phyloP scores from a whole-genome alignment of 768 basidiomycete genomes.

The Phallus indusiatus region DNA sequence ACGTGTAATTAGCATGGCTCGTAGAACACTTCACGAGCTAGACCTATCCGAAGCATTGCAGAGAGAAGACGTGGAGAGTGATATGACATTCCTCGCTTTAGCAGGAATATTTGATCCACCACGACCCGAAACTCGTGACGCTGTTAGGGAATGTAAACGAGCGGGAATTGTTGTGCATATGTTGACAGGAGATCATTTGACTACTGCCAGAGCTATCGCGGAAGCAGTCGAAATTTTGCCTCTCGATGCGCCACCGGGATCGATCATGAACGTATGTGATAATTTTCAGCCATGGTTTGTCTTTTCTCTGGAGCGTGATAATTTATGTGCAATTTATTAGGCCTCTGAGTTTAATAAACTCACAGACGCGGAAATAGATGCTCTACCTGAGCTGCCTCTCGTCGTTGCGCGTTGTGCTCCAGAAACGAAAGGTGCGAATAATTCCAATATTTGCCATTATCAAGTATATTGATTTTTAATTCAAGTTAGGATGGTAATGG shows the following conservation, averaged over 20 bases:
- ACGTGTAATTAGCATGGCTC: conserved; percentile 39
- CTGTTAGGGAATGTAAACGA: conserved; percentile 39
- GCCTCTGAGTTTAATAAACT: conserved; percentile 40
- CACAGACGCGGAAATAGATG: conserved; percentile 43
- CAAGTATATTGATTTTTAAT: too few relatives aligned
- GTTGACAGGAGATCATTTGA: conserved; percentile 46
- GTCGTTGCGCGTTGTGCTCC: conserved; percentile 54
- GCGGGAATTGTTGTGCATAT: conserved; percentile 43
- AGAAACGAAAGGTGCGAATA: conserved; percentile 43
- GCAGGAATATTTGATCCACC: conserved; percentile 52
- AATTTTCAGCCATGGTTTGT: not conserved
- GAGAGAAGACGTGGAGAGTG: conserved; percentile 37
- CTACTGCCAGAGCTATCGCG: conserved; percentile 45
- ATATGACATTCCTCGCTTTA: conserved; percentile 41
- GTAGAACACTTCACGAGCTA: conserved; percentile 20
- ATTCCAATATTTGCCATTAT: too few relatives aligned
- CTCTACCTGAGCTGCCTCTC: conserved; percentile 35
- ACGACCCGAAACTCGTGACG: conserved; percentile 41
- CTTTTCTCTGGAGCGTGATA: not conserved
- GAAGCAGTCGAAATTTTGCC: conserved; percentile 29
- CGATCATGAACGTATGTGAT: not conserved
- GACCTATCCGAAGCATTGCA: conserved; percentile 18
- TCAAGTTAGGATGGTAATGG: conserved; percentile 49
- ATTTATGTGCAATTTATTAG: too few relatives aligned
- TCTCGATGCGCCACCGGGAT: not conserved